phyloP scores from a whole-genome alignment of 2,329 filamentous ascomycete species.

The Niveomyces coronatus region DNA sequence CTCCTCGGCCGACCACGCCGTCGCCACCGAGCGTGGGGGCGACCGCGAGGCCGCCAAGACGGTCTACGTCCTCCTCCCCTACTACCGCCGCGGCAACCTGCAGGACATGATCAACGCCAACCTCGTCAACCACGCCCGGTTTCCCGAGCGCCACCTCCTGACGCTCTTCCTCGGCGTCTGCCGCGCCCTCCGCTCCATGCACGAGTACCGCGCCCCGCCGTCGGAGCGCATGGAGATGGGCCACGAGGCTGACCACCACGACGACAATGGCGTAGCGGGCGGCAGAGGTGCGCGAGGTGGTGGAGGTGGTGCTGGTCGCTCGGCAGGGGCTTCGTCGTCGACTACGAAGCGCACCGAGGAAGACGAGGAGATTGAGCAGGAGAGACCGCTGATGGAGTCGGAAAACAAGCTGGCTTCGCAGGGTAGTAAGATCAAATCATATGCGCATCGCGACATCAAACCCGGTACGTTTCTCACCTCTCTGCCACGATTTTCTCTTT shows the following conservation, averaged over 20 bases:
- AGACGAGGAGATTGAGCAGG: slow-evolving; percentile 63
- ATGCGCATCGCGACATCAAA: slow-evolving; percentile 95
- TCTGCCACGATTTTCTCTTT: not conserved
- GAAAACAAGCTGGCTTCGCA: slow-evolving; percentile 58
- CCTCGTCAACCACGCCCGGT: slow-evolving; percentile 83
- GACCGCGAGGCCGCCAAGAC: slow-evolving; percentile 63
- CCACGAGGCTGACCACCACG: slow-evolving; percentile 27
- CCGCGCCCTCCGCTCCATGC: slow-evolving; percentile 79
- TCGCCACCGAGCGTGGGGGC: slow-evolving; percentile 60
- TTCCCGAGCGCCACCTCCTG: slow-evolving; percentile 84
- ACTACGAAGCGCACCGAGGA: slow-evolving; percentile 39
- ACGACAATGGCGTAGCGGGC: slow-evolving; percentile 27
- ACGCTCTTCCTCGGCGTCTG: slow-evolving; percentile 86
- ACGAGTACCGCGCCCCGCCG: slow-evolving; percentile 56
- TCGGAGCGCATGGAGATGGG: slow-evolving; percentile 45
- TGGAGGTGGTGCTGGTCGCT: not conserved
- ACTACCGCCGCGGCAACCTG: slow-evolving; percentile 89
- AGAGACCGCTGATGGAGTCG: slow-evolving; percentile 72
- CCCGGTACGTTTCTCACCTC: slow-evolving; percentile 51
- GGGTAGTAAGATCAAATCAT: slow-evolving; percentile 63
- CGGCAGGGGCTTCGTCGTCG: no score
- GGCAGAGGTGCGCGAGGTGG: slow-evolving; percentile 16
- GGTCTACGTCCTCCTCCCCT: slow-evolving; percentile 91
- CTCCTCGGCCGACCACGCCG: slow-evolving; percentile 70
- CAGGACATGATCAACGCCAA: slow-evolving; percentile 99